Evolutionary conservation across 2,329 filamentous ascomycete genomes (phyloP).

Genomic region (Diaporthe batatas): DNA sequence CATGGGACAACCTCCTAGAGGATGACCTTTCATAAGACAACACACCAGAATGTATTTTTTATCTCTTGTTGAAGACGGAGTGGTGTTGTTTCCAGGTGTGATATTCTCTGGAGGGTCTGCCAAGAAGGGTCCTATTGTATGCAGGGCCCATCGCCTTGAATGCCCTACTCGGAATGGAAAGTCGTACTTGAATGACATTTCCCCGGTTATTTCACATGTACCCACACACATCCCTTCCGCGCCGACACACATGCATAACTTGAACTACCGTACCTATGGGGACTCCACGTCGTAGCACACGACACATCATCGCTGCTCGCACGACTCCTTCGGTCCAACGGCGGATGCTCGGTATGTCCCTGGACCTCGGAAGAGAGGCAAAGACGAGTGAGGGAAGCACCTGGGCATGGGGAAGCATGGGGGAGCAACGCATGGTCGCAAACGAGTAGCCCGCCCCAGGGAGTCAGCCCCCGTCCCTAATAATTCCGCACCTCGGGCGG

Average conservation of each 20-base stretch:
- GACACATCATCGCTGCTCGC: slow-evolving; percentile 20
- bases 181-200: not conserved
- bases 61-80: too few species aligned
- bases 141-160: not conserved
- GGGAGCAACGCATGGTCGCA: not conserved
- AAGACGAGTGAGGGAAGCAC: not conserved
- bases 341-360: slow-evolving; percentile 21
- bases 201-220: not conserved
- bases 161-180: not conserved
- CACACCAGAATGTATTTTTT: too few species aligned
- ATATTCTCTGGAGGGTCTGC: too few species aligned
- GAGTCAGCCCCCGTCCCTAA: slow-evolving; percentile 5
- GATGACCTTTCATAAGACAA: too few species aligned
- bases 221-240: not conserved
- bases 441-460: not conserved
- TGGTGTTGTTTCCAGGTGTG: too few species aligned
- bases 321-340: slow-evolving; percentile 27
- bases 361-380: not conserved
- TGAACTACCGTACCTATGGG: not conserved
- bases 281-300: slow-evolving; percentile 16
- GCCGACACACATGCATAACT: slow-evolving; percentile 1
- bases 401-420: too few species aligned
- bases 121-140: not conserved
- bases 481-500: slow-evolving; percentile 18
- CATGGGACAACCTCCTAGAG: too few species aligned